Conservation (phyloP, 1,284 basidiomycete species). For the Wolfiporia cocos region DNA sequence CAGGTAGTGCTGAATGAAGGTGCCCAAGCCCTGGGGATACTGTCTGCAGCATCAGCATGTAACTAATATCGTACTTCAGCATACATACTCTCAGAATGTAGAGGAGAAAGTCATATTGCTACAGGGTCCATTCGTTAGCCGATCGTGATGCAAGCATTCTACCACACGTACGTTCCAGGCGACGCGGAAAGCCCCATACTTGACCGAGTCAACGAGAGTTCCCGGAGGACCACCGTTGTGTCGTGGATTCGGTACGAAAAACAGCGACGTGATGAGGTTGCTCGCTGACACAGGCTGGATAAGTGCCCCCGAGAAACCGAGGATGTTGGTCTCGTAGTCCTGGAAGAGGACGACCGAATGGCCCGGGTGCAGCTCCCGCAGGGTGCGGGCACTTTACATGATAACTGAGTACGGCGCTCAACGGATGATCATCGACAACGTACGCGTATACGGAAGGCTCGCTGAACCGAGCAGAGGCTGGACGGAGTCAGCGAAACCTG, state of each 20-base stretch:
- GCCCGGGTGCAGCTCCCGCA: conserved; percentile 55
- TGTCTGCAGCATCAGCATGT: conserved; percentile 18
- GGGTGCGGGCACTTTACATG: conserved; percentile 36
- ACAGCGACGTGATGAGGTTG: conserved; percentile 41
- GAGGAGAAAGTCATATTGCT: conserved; percentile 43
- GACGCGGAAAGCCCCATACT: conserved; percentile 49
- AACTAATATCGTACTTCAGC: neutral
- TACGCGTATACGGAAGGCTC: conserved; percentile 43
- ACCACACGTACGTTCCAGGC: conserved; percentile 49
- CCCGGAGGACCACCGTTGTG: conserved; percentile 41
- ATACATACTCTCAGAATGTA: conserved; percentile 36
- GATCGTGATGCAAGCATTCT: neutral
- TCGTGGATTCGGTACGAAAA: conserved; percentile 44
- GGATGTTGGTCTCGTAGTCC: conserved; percentile 39
- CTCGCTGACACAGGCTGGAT: conserved; percentile 40
- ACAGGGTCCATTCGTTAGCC: neutral
- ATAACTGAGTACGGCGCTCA: neutral
- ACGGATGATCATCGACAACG: conserved; percentile 10
- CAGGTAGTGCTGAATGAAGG: conserved; percentile 38
- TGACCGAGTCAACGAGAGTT: conserved; percentile 41
- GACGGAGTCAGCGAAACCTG: conserved; percentile 1
- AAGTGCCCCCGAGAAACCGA: conserved; percentile 44
- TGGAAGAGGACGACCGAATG: conserved; percentile 52
- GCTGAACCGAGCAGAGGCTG: conserved; percentile 45
- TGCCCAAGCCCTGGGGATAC: conserved; percentile 37